Evolutionary conservation across 2,329 filamentous ascomycete genomes (phyloP), one percentile per base, ranked within the genome.

Genomic region (Aquanectria penicillioides): DNA sequence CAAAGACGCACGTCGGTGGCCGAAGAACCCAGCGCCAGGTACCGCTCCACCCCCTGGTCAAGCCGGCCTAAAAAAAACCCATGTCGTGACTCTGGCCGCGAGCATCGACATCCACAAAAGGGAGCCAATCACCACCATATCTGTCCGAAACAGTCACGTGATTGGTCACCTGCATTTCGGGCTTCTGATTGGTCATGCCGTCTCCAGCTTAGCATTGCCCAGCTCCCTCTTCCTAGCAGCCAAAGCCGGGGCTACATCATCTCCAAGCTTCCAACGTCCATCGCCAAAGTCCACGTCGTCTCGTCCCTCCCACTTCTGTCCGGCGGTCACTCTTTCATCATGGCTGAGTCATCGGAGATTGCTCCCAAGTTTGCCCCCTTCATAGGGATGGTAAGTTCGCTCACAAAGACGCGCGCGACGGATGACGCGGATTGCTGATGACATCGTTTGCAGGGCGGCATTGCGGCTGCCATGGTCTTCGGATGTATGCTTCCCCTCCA

Each of bases 321-420:
- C 64, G 61, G 63, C 64, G 57, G 57, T 57, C 60, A 60, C 55
- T 51, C 64, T 50, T 57, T 68, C 65, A 78, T 44, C 62, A 87
- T 87, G 85, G 78, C 77, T 59, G 81, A 75, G 53, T 70, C 84
- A 67, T 86, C 85, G 43, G 86, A 88, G 67, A 78, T 87, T 62
- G 82, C 89, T 59, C 92, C 92, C 70, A 91, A 91, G 79, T 94
- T 94, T 75, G 92, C 92, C 80, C 91, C 91, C 70, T 95, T 94
- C 82, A 85, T 94, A 75, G 92, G 92, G 82, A 93, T 94, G 90
- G 91, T 93, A 82, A 79, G 88, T 80, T 53, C 31, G 12, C 23
- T 34, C 11, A 37, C 15, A 25, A 51, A 47, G 47, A 43, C 44
- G 49, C 44, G 56, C 36, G 38, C 37, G 38, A 34, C 53, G 40